Evolutionary conservation across 345 rosid species (phyloP).

Genomic region (Nasturtium officinale): DNA sequence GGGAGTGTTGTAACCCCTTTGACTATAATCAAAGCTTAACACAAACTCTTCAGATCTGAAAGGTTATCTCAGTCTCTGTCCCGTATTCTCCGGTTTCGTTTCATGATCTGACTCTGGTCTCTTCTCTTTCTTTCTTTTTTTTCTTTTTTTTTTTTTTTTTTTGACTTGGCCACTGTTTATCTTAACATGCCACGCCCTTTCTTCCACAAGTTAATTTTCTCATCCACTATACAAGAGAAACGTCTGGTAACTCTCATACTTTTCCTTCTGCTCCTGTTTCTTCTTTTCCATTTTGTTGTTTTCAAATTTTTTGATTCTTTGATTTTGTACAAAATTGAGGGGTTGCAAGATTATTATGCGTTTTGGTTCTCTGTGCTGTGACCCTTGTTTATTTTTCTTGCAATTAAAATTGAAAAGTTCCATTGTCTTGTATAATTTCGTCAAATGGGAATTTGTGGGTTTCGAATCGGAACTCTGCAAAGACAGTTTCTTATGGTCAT

Average conservation of each 20-base stretch:
- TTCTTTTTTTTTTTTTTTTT: neutral
- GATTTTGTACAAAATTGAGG: constrained; percentile 22
- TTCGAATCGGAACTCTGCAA: neutral
- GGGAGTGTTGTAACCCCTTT: constrained; percentile 33
- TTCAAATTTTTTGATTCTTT: constrained; percentile 4
- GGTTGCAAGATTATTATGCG: constrained; percentile 10
- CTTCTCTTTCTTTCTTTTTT: constrained; percentile 2
- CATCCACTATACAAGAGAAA: constrained; percentile 64
- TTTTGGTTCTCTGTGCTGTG: neutral
- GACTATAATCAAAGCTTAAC: constrained; percentile 36
- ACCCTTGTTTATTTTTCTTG: constrained; percentile 1
- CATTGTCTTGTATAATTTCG: neutral
- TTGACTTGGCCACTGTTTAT: constrained; percentile 32
- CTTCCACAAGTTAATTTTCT: constrained; percentile 74
- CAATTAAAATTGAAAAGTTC: constrained; percentile 5
- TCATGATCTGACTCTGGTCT: constrained; percentile 52
- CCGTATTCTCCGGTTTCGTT: constrained; percentile 46
- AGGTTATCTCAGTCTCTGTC: constrained; percentile 40
- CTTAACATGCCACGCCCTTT: constrained; percentile 70
- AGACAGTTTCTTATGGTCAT: constrained; percentile 5
- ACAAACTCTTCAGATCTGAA: constrained; percentile 43
- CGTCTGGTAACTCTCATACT: constrained; percentile 56
- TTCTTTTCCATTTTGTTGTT: neutral
- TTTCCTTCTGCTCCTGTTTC: constrained; percentile 1
- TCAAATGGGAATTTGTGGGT: constrained; percentile 6